These are phyloP conservation scores for Chlorophyllum brunneum DNA, from an alignment of 768 basidiomycete genomes.

Conservation along the genomic window DNA sequence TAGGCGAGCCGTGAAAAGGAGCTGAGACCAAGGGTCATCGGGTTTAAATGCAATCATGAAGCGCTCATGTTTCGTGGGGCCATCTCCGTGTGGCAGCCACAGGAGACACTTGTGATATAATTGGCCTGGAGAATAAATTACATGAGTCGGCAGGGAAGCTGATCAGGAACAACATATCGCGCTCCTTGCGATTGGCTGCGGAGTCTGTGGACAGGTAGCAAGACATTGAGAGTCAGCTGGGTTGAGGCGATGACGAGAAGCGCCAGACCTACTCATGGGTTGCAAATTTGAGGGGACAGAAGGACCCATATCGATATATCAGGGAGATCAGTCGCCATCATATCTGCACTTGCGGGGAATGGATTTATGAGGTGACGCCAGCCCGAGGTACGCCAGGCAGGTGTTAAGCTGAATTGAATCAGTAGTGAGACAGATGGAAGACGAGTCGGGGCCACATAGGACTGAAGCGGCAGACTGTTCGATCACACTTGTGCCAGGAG, in stretches of 20 bases:
- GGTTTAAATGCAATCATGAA: slow-evolving; percentile 16
- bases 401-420: neutral
- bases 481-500: no score
- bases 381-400: slow-evolving; percentile 3
- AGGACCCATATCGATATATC: slow-evolving; percentile 20
- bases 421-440: slow-evolving; percentile 3
- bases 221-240: slow-evolving; percentile 12
- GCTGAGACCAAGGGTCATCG: neutral
- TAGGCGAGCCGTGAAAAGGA: neutral
- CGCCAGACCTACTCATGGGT: slow-evolving; percentile 18
- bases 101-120: slow-evolving; percentile 12
- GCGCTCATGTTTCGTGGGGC: slow-evolving; percentile 16
- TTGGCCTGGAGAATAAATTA: slow-evolving; percentile 5
- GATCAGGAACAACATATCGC: slow-evolving; percentile 11
- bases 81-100: slow-evolving; percentile 14
- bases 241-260: slow-evolving; percentile 22
- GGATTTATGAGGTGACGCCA: slow-evolving; percentile 8
- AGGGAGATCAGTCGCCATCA: slow-evolving; percentile 18
- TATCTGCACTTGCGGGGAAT: neutral
- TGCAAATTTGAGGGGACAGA: slow-evolving; percentile 12
- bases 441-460: no score
- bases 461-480: neutral
- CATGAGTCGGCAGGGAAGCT: neutral
- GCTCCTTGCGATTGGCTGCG: slow-evolving; percentile 9
- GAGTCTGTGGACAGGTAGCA: slow-evolving; percentile 1